Evolutionary conservation across 306 rosid species (phyloP), one percentile per base, ranked within the genome.

Genomic region (Vicia sativa): DNA sequence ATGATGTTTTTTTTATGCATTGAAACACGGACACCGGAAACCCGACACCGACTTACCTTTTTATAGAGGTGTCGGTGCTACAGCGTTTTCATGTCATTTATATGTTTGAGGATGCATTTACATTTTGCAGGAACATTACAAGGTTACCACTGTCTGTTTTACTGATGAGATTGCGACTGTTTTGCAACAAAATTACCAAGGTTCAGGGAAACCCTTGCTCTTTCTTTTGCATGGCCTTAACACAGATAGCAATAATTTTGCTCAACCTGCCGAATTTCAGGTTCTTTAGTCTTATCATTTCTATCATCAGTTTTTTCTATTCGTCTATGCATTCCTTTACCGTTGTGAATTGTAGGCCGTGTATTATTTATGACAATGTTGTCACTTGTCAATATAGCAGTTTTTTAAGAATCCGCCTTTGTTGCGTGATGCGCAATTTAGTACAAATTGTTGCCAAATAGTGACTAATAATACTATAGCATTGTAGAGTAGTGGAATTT

Each of bases 171-270:
- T 92, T 67, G 43, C 77, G 4, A 66, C 38, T 39, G 84, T 87
- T 64, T 71, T 89, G 77, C 87, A 78, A 44, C 80, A 86, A 44
- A 74, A 54, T 41, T 86, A 58, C 77, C 82, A 61, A 73, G 87
- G 83, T 48, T 62, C 77, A 10, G 82, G 82, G 69, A 84, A 78
- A 65, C 92, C 98, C 3, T 64, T 82, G 12, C 75, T 92, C 74
- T 87, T 79, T 83, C 96, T 92, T 58, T 80, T 92, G 83, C 87
- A 83, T 49, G 98, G 98, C 34, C 81, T 87, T 62, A 89, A 89
- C 78, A 86, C 98, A 0, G 96, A 92, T 35, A 92, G 98, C 71
- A 70, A 79, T 67, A 84, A 81, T 34, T 87, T 66, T 65, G 76
- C 95, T 23, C 79, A 50, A 65, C 96, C 96, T 0, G 92, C 95